Evolutionary conservation across 306 rosid genomes (phyloP), one percentile per base, ranked within the genome.

Genomic region (Lupinus albus): DNA sequence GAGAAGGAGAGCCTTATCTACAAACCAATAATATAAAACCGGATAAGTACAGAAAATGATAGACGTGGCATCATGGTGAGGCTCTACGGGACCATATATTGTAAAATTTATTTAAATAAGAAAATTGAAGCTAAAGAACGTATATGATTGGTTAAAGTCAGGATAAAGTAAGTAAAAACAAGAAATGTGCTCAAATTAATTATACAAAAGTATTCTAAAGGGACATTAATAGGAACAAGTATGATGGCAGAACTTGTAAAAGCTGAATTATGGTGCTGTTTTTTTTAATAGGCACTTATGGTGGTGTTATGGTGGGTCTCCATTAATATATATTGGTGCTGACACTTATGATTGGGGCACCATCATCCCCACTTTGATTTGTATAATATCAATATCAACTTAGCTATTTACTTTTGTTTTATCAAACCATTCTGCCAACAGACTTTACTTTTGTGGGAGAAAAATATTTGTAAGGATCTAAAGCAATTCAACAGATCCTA

Each of bases 241-340:
- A 50, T 69, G 68, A 71, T 58, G 65, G 73, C 69, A 63, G 81
- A 63, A 53, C 32, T 25, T 72, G 49, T 45, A 61, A 81, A 25
- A 25, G 84, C 84, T 74, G 85, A 75, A n/a, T n/a, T n/a, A n/a
- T n/a, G n/a, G n/a, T n/a, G n/a, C n/a, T n/a, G n/a, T n/a, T n/a
- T n/a, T n/a, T n/a, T n/a, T n/a, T n/a, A n/a, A n/a, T n/a, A n/a
- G n/a, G n/a, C n/a, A 25, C 30, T 25, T 25, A 25, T 25, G 30
- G 30, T 25, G 30, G 30, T 25, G 30, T 80, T 68, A 66, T 76
- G 81, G 60, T 83, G 81, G 78, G 86, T 71, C 82, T 77, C 94
- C 97, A 88, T 94, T 86, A 76, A 62, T 9, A 69, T 67, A 62
- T 9, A 69, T 67, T 67, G 79, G 80, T 83, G 90, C 76, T 66